Conservation (phyloP, 1,284 basidiomycete species). For the Marasmius oreades region DNA sequence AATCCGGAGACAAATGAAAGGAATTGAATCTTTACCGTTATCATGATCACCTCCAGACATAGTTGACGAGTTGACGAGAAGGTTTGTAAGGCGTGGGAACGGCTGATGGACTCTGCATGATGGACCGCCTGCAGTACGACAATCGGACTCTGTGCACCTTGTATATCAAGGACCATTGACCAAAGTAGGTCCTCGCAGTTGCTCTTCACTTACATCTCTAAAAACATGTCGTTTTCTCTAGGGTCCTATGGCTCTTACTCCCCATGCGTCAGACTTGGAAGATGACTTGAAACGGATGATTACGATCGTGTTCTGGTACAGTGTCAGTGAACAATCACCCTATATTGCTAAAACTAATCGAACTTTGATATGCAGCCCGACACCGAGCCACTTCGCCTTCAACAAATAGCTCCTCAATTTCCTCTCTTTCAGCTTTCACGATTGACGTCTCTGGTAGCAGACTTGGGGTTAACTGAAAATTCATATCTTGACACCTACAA, state of each 20-base stretch:
- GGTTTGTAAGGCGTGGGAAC: no score
- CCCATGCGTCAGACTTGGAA: not conserved
- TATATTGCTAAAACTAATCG: not conserved
- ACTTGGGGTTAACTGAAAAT: constrained; percentile 44
- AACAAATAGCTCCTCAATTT: constrained; percentile 56
- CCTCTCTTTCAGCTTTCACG: constrained; percentile 59
- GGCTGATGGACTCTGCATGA: no score
- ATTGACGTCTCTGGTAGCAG: constrained; percentile 45
- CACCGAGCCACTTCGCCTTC: constrained; percentile 56
- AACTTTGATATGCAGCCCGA: constrained; percentile 37
- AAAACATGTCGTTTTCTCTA: not conserved
- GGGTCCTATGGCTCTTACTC: not conserved
- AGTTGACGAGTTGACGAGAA: not conserved
- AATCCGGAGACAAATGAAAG: not conserved
- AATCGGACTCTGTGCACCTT: not conserved
- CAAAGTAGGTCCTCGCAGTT: not conserved
- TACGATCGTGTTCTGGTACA: constrained; percentile 67
- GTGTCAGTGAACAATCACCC: constrained; percentile 33
- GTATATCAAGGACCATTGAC: not conserved
- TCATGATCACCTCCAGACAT: not conserved
- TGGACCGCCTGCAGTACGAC: not conserved
- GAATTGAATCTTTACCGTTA: not conserved
- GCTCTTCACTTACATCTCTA: not conserved
- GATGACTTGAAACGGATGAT: constrained; percentile 45
- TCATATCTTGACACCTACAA: constrained; percentile 63